Evolutionary conservation across 371 early-diverging fungal species (phyloP), one percentile per base, ranked within the genome.

Genomic region (Synchytrium microbalum): DNA sequence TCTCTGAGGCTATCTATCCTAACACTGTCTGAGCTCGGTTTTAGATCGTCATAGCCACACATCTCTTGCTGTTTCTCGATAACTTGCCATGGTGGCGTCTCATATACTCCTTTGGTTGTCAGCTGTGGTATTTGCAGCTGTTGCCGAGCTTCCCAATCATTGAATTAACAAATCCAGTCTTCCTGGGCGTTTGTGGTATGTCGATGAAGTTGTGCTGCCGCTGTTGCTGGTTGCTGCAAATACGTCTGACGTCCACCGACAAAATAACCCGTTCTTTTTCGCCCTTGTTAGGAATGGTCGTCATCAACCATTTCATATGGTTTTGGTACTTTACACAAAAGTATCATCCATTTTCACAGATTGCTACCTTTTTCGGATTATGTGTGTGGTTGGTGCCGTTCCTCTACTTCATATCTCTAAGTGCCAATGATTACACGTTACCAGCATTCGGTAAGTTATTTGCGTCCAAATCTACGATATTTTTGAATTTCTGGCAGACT

Each of bases 321-420:
- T 93, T 92, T 73, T 79, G 79, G 63, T 90, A 86, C 72, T 93
- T 93, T 70, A 76, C 87, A 2, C 68, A 69, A 0, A 57, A 64
- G 3, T 83, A 85, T 62, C 79, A 80, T 64, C 76, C 83, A 10
- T 88, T 91, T 66, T 69, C 78, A 75, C 88, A 89, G 59, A 87
- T 90, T 54, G 88, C 88, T n/a, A 80, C 87, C 13, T 92, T 93
- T 76, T 93, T 93, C 73, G 90, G 88, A 1, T 72, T 92, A 31
- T 86, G 86, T 60, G 88, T 93, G 8, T 93, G 93, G 93, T 64
- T 91, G 46, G 79, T 93, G 1, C 93, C 93, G 2, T 90, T 93
- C 69, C 74, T 85, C 30, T 93, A 86, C 73, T 91, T 93, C 62
- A 86, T 93, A 62, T 90, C 90, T 13, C 78, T 92, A 60, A 87